Evolutionary conservation across 2,329 filamentous ascomycete species (phyloP), one percentile per base, ranked within the genome.

Genomic region (Aureobasidium lini): DNA sequence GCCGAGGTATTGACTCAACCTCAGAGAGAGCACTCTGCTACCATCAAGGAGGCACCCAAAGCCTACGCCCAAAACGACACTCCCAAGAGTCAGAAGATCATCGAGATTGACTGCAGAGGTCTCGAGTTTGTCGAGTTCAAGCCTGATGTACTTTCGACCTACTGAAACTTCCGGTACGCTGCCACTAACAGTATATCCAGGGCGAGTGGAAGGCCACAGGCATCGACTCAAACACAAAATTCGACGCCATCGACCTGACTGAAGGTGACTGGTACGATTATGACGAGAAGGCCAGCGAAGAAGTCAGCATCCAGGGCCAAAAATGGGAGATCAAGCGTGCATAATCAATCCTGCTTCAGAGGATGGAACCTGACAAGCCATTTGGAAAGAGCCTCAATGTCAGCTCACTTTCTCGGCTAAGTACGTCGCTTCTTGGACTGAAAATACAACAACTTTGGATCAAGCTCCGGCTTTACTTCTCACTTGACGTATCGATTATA

Each of bases 211-310:
- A 93, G 60, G 92, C 88, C 0, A 90, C 88, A 48, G 94, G 92
- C 3, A 62, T 81, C 15, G 92, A 96, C 16, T 91, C 90, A 0
- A 81, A 80, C 9, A 94, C 89, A 42, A 89, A 90, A 67, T 99
- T 99, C 69, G 80, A 84, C 0, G 84, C 76, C 5, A 88, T 97
- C 57, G 92, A 97, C 66, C 75, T 99, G 59, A 78, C 79, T 0
- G 94, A 99, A 31, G 93, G 89, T 29, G 94, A 99, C 68, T 99
- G 94, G 94, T 99, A 88, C 73, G 93, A 97, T 67, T 99, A 97
- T 68, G 62, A 63, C 16, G 62, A 63, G 32, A 63, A 63, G 37
- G 60, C 62, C 29, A 44, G 60, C 10, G 62, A 63, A 11, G 60
- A 63, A 39, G 62, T 63, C 37, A 63, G 62, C 54, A 63, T 63